Conservation (phyloP, 1,139 yeast species). For the Geotrichum carabidarum region DNA sequence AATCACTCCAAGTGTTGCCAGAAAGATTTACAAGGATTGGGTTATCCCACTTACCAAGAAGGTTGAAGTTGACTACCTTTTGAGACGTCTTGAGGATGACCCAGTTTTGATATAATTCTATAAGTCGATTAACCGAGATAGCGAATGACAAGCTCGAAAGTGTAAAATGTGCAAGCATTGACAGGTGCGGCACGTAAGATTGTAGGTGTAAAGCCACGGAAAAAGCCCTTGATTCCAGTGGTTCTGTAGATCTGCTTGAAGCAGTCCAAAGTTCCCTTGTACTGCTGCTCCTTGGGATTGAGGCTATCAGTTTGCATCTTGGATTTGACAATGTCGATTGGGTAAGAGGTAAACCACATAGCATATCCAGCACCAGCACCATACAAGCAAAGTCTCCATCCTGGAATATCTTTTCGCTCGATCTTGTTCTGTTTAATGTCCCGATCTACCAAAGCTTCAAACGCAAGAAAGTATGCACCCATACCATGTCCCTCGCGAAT, state of each 20-base stretch:
- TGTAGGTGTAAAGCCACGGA: slow-evolving; percentile 85
- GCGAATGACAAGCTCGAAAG: slow-evolving; percentile 73
- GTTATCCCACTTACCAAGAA: slow-evolving; percentile 91
- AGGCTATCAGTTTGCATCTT: slow-evolving; percentile 79
- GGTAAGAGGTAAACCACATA: slow-evolving; percentile 77
- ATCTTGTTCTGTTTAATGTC: slow-evolving; percentile 48
- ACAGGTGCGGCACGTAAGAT: slow-evolving; percentile 95
- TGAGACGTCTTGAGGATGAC: slow-evolving; percentile 68
- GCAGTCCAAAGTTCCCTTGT: slow-evolving; percentile 52
- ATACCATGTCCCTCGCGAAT: slow-evolving; percentile 80
- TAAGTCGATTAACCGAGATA: slow-evolving; percentile 26
- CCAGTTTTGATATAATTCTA: not conserved
- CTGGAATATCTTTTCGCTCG: slow-evolving; percentile 65
- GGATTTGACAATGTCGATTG: slow-evolving; percentile 80
- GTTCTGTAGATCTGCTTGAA: slow-evolving; percentile 48
- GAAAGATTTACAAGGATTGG: slow-evolving; percentile 75
- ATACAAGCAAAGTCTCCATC: slow-evolving; percentile 71
- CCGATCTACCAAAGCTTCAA: slow-evolving; percentile 72
- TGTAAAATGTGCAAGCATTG: slow-evolving; percentile 90
- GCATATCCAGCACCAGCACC: slow-evolving; percentile 87
- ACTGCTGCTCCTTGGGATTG: slow-evolving; percentile 44
- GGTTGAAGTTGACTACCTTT: slow-evolving; percentile 85
- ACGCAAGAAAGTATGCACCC: slow-evolving; percentile 83
- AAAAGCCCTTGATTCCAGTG: slow-evolving; percentile 69
- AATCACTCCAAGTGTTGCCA: slow-evolving; percentile 75